A percentile compares a stretch with the other conserved stretches of the same genome.
phyloP scores from a whole-genome alignment of 78 protist genomes.

The Corallochytrium limacisporum region DNA sequence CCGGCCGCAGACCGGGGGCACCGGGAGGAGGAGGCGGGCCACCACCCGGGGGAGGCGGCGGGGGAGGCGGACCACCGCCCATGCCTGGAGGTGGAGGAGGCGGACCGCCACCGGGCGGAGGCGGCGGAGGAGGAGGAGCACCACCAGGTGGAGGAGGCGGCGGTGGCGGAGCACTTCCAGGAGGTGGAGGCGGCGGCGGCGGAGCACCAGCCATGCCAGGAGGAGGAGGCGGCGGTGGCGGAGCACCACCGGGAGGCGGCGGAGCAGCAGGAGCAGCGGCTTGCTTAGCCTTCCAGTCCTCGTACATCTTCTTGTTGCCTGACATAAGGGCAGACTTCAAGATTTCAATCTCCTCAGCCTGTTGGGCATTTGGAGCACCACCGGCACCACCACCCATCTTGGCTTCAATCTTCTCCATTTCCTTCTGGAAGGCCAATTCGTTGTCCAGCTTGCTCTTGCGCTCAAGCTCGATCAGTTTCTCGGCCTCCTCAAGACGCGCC shows the following conservation, averaged over 20 bases:
- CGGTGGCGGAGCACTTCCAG: not conserved
- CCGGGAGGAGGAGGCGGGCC: not conserved
- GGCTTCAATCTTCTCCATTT: not conserved
- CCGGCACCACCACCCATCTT: too few relatives aligned
- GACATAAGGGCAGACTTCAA: not conserved
- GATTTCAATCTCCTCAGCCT: too few relatives aligned
- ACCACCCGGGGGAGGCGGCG: not conserved
- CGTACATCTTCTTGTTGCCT: not conserved
- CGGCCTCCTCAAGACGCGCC: not conserved
- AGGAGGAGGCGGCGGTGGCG: not conserved
- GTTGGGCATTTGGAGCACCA: too few relatives aligned
- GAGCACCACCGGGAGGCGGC: not conserved
- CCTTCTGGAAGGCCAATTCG: not conserved
- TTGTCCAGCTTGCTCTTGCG: not conserved
- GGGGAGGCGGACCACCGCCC: not conserved
- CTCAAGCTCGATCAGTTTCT: not conserved
- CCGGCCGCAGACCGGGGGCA: not conserved
- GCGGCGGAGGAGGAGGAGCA: too few relatives aligned
- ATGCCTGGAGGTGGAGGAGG: not conserved
- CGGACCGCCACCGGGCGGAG: not conserved
- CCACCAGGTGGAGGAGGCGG: constrained; percentile 13
- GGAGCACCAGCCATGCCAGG: not conserved
- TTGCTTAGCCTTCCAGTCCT: too few relatives aligned
- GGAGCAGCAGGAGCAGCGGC: not conserved
- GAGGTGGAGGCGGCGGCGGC: not conserved